Evolutionary conservation across 768 basidiomycete genomes (phyloP).

Genomic region (Phaeotremella skinneri): DNA sequence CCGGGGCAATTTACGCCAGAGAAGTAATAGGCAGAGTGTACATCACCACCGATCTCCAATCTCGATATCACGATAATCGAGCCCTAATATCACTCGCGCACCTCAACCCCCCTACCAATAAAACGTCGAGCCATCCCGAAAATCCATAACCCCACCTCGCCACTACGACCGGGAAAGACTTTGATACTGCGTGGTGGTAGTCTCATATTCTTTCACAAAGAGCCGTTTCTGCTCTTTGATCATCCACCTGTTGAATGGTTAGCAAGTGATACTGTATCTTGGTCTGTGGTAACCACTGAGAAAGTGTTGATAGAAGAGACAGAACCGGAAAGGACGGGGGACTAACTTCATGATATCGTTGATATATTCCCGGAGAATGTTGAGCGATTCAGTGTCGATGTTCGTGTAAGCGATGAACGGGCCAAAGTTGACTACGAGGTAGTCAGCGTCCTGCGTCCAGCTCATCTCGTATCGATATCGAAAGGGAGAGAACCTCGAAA

Average conservation of each 20-base stretch:
- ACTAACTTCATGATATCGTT: constrained; percentile 79
- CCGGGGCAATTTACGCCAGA: too few species aligned
- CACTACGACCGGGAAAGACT: constrained; percentile 70
- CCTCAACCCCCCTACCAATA: too few species aligned
- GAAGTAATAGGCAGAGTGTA: too few species aligned
- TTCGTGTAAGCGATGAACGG: constrained; percentile 82
- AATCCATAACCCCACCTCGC: background rate
- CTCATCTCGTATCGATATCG: background rate
- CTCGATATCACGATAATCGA: too few species aligned
- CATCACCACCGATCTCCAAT: too few species aligned
- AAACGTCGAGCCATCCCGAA: too few species aligned
- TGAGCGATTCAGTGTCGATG: constrained; percentile 85
- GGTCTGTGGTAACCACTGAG: background rate
- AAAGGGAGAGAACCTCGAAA: too few species aligned
- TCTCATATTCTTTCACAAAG: constrained; percentile 76
- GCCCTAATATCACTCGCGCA: too few species aligned
- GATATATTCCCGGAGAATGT: constrained; percentile 79
- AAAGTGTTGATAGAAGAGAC: background rate
- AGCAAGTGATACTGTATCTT: constrained; percentile 5
- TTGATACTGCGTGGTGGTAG: constrained; percentile 72
- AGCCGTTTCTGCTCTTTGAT: constrained; percentile 67
- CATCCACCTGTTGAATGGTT: constrained; percentile 64
- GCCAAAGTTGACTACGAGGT: constrained; percentile 74
- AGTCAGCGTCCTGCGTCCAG: background rate
- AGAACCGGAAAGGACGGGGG: background rate